Conservation (phyloP, 164 flowering plant species). For the grape (Vitis vinifera) region ASM3070453v1 NC_081811.1:25857501-25858000, state of each 20-base stretch:
- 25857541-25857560: conserved; percentile 11
- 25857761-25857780: neutral
- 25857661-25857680: conserved; percentile 16
- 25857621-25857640: neutral
- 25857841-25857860: conserved; percentile 24
- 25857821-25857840: conserved; percentile 16
- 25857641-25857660: neutral
- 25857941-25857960: conserved; percentile 30
- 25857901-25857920: conserved; percentile 37
- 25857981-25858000: conserved; percentile 30
- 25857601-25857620: conserved; percentile 3
- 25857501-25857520: conserved; percentile 34
- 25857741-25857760: neutral
- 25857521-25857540: conserved; percentile 35
- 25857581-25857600: neutral
- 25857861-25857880: conserved; percentile 62
- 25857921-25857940: conserved; percentile 52
- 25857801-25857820: conserved; percentile 13
- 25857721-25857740: neutral
- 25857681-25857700: neutral
- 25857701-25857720: neutral
- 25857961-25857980: conserved; percentile 1
- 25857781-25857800: conserved; percentile 15
- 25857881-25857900: conserved; percentile 54
- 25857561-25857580: neutral